Base-by-base conservation (phyloP, 1,139 yeast species). In the Pichia sp. region DNA sequence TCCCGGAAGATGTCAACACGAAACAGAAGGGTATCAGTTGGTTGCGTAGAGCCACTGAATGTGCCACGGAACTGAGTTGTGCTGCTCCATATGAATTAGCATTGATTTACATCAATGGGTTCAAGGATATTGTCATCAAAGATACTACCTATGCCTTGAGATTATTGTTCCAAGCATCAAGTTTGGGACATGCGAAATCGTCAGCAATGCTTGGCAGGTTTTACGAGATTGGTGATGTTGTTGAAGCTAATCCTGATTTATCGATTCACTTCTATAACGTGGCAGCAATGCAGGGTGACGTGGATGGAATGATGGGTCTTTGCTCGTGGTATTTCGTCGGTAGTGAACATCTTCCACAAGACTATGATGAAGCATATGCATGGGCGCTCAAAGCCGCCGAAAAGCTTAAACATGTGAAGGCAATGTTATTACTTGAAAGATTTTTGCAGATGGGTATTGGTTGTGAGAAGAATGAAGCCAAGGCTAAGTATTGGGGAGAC, bases 241-340 rank as follows among this genome's bases (percentile, higher is more conserved):
- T 91, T 13, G 84, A 87, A 1, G 84, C 78, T 48, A 95, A 91
- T 56, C 69, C 91, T 1, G 83, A 85, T 47, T 67, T 91, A 37
- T 81, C 94, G 1, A 85, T 91, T 33, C 96, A 91, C 58, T 91
- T 88, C 56, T 91, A 86, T 58, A 87, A 96, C 0, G 79, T 83
- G 48, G 95, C 95, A 1, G 96, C 97, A 0, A 60, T 80, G 31
- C 81, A 82, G 3, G 96, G 96, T 6, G 94, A 91, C 58, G 74
- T 94, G 2, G 77, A 74, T 35, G 81, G 95, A 13, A 91, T 88
- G 95, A 67, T 88, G 51, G 88, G 95, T 3, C 69, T 91, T 68
- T 87, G 96, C 59, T 96, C 96, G 3, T 91, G 97, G 97, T 91
- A 87, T 57, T 67, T 88, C 57, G 82, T 86, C 23, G 98, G 98